Evolutionary conservation across 164 flowering plant genomes (phyloP).

Genomic region (Euptelea pleiosperma): DNA sequence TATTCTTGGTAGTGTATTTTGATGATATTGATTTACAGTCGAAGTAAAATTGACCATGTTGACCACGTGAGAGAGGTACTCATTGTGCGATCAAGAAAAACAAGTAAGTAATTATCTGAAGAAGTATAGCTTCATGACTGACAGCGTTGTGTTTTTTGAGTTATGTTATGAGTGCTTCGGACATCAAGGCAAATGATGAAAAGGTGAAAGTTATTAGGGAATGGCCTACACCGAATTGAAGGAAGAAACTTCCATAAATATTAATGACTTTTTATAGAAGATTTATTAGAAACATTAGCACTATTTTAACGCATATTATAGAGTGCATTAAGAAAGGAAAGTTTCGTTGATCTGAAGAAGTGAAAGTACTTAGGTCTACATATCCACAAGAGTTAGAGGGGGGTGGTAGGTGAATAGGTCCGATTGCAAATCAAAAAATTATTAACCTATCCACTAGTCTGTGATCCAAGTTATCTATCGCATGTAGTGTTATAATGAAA

Average conservation of each 20-base stretch:
- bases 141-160: not conserved
- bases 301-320: not conserved
- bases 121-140: not conserved
- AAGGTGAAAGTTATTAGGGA: not conserved
- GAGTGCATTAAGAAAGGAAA: constrained; percentile 3
- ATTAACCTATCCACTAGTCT: too few species aligned
- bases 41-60: not conserved
- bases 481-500: too few species aligned
- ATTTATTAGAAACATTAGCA: not conserved
- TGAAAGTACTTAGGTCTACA: too few species aligned
- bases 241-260: too few species aligned
- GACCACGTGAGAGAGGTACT: not conserved
- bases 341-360: too few species aligned
- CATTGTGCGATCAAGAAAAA: not conserved
- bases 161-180: not conserved
- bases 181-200: not conserved
- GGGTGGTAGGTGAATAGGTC: too few species aligned
- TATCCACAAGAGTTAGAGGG: too few species aligned
- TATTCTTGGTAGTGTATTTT: not conserved
- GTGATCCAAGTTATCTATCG: too few species aligned
- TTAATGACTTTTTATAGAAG: too few species aligned
- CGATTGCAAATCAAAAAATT: too few species aligned
- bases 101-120: not conserved
- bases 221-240: not conserved
- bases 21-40: not conserved